Evolutionary conservation across 805 yeast species (phyloP).

Genomic region (Metschnikowia shivogae): DNA sequence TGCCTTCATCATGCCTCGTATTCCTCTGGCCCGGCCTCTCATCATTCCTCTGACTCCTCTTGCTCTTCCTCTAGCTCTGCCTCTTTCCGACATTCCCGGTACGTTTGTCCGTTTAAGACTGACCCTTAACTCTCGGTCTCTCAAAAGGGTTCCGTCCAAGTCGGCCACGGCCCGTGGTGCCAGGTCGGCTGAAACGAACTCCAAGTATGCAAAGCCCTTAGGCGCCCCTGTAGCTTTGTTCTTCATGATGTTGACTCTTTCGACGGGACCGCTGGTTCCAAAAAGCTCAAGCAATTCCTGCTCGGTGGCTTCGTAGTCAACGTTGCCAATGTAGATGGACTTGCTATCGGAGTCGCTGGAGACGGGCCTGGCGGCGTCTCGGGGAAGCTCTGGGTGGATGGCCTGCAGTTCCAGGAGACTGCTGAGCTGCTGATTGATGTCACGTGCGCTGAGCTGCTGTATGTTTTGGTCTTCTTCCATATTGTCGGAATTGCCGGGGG

Average conservation of each 20-base stretch:
- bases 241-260: conserved; percentile 72
- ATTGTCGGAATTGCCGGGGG: background rate
- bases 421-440: conserved; percentile 43
- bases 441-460: conserved; percentile 51
- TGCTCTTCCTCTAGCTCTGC: conserved; percentile 30
- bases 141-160: conserved; percentile 60
- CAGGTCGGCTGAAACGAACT: conserved; percentile 64
- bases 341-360: conserved; percentile 61
- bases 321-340: conserved; percentile 79
- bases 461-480: conserved; percentile 28
- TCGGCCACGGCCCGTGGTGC: conserved; percentile 60
- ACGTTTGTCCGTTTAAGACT: conserved; percentile 75
- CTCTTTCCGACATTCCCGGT: conserved; percentile 55
- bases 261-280: conserved; percentile 64
- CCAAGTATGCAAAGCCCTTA: conserved; percentile 84
- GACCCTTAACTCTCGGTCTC: conserved; percentile 71
- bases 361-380: background rate
- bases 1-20: conserved; percentile 11
- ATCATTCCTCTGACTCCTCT: conserved; percentile 7
- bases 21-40: conserved; percentile 8
- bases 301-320: conserved; percentile 75
- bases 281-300: conserved; percentile 76
- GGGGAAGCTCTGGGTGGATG: background rate
- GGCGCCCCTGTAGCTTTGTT: conserved; percentile 78
- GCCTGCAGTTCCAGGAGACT: conserved; percentile 3